Evolutionary conservation across 2,329 filamentous ascomycete species (phyloP).

Genomic region (Penicillium sp.): DNA sequence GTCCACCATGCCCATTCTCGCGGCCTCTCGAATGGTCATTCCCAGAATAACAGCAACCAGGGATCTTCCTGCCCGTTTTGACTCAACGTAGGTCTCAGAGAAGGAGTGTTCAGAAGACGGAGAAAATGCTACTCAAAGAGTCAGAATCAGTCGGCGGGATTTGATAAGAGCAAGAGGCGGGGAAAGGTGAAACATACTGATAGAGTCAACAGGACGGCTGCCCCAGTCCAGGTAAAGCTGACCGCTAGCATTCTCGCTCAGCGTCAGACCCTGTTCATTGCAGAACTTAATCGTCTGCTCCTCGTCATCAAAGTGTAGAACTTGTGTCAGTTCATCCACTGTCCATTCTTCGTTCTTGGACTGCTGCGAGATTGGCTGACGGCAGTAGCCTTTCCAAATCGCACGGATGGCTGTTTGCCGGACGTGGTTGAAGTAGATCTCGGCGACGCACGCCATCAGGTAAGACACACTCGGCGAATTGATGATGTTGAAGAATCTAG

Average conservation of each 20-base stretch:
- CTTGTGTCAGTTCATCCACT: conserved; percentile 47
- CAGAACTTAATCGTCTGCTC: conserved; percentile 53
- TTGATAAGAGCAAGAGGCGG: background rate
- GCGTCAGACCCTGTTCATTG: conserved; percentile 50
- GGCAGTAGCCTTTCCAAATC: conserved; percentile 52
- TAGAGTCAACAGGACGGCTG: conserved; percentile 44
- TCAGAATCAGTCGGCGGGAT: background rate
- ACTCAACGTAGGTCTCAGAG: conserved; percentile 53
- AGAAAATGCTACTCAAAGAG: conserved; percentile 32
- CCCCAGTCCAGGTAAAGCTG: conserved; percentile 50
- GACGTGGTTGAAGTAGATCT: conserved; percentile 58
- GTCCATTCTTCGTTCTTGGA: conserved; percentile 55
- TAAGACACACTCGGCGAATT: conserved; percentile 55
- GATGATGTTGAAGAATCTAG: conserved; percentile 55
- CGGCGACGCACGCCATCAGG: conserved; percentile 60
- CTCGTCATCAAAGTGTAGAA: conserved; percentile 54
- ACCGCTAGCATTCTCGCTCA: conserved; percentile 46
- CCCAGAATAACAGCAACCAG: conserved; percentile 57
- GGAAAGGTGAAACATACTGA: conserved; percentile 32
- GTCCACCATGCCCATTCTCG: conserved; percentile 48
- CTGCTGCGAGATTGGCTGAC: conserved; percentile 45
- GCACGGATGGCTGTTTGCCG: conserved; percentile 54
- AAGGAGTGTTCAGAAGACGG: conserved; percentile 50
- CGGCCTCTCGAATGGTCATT: conserved; percentile 51
- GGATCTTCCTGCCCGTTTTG: conserved; percentile 53